phyloP scores from a whole-genome alignment of 768 basidiomycete genomes.

The Lactifluus hygrophoroides region DNA sequence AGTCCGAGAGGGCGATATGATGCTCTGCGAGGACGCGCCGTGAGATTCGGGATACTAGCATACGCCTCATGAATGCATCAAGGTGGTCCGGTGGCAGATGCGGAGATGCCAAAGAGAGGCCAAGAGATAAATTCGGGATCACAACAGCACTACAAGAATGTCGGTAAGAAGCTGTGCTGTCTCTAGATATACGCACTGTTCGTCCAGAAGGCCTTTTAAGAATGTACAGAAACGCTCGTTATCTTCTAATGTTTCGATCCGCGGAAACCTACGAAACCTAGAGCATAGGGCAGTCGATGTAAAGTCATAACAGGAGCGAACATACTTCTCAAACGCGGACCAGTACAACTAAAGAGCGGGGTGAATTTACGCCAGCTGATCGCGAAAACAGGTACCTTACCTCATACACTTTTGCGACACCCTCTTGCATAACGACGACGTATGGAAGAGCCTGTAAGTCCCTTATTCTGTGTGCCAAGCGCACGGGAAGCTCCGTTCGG shows the following conservation, averaged over 20 bases:
- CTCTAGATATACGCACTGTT: constrained; percentile 55
- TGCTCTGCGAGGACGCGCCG: constrained; percentile 85
- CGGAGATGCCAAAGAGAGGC: constrained; percentile 77
- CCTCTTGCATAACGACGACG: constrained; percentile 79
- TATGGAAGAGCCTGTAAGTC: constrained; percentile 84
- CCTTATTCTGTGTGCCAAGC: constrained; percentile 79
- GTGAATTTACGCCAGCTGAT: background rate
- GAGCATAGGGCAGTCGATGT: constrained; percentile 9
- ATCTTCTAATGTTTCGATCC: constrained; percentile 60
- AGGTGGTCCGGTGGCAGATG: constrained; percentile 69
- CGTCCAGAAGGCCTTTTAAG: constrained; percentile 50
- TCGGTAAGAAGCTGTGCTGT: background rate
- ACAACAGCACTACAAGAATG: constrained; percentile 47
- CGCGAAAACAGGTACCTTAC: constrained; percentile 33
- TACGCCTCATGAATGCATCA: constrained; percentile 83
- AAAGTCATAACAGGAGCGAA: background rate
- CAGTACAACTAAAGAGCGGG: constrained; percentile 59
- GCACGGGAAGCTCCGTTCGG: constrained; percentile 78
- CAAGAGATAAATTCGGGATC: constrained; percentile 75
- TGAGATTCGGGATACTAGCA: constrained; percentile 87
- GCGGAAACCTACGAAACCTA: constrained; percentile 52
- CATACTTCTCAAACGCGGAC: constrained; percentile 77
- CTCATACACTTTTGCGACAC: constrained; percentile 76
- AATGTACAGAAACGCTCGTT: constrained; percentile 77
- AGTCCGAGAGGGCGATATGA: constrained; percentile 72